Base-by-base conservation (phyloP, 2,329 filamentous ascomycete species). In the Aureobasidium sp. region DNA sequence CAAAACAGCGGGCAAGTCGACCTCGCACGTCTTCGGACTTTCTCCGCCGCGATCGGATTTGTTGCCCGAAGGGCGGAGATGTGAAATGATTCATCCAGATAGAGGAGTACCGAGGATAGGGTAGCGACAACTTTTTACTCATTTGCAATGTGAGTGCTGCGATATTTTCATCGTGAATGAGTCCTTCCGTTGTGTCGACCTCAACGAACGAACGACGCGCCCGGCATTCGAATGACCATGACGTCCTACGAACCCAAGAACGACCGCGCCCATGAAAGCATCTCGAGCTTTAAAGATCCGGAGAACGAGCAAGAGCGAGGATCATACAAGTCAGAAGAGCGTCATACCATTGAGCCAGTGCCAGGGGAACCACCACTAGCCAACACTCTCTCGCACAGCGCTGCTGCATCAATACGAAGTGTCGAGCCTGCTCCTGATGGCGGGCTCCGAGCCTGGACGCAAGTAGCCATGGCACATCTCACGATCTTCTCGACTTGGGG, bases 381-480 rank as follows among this genome's bases (percentile, higher is more conserved):
- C 20, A 39, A 8, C 20, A 37, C 34, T 2, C 14, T 39, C 22
- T 29, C 56, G 20, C 42, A 25, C 29, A 31, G 34, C 14, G 20
- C 34, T 20, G 56, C 56, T 39, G 44, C 34, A 5, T 59, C 56
- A 8, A 25, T 59, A 29, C 42, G 34, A 29, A 59, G 56, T 11
- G 14, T 59, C 14, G 56, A 41, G 6, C 44, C 56, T 27, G 75
- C 76, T 44, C 77, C 76, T 0, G 75, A 79, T 69, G 77, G 77
- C n/a, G 77, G 77, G 6, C 25, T 75, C 1, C 64, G 69, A 49
- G 73, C 73, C 12, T 75, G 73, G 73, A 69, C 68, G 3, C 72
- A 74, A 62, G 72, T 74, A 11, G 69, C 71, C 20, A 69, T 73
- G 58, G 69, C 70, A 63, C 69, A 67, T 27, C 71, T 73, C 2